These are phyloP conservation scores for Chaetomium fimeti DNA, from an alignment of 495 filamentous ascomycete genomes.

Conservation along the genomic window DNA sequence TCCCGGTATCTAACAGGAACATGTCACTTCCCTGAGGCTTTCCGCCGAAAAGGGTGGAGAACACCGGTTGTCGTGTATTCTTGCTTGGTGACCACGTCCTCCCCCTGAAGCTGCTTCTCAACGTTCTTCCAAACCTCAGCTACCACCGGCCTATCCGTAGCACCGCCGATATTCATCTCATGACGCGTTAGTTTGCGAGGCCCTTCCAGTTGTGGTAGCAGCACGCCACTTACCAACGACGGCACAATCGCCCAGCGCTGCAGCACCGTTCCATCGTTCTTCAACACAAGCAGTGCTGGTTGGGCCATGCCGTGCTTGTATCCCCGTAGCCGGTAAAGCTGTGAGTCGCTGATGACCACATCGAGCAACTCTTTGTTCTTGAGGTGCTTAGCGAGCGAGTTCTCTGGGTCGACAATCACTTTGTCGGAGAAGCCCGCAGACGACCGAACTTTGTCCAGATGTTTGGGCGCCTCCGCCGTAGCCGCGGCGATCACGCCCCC, in stretches of 20 bases:
- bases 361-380: neutral
- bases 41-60: neutral
- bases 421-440: neutral
- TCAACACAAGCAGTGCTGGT: neutral
- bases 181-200: neutral
- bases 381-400: neutral
- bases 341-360: neutral
- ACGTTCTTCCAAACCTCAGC: neutral
- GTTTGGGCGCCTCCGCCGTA: neutral
- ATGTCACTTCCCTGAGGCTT: neutral
- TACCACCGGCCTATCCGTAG: neutral
- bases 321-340: neutral
- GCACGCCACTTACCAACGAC: neutral
- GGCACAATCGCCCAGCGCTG: neutral
- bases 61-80: neutral
- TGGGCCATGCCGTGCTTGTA: slow-evolving; percentile 2
- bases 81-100: neutral
- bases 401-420: neutral
- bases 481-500: neutral
- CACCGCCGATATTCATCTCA: slow-evolving; percentile 1
- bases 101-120: neutral
- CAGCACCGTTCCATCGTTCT: neutral
- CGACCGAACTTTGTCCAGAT: neutral
- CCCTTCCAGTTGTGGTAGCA: neutral
- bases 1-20: no score